Evolutionary conservation across 1,284 basidiomycete species (phyloP), one percentile per base, ranked within the genome.

Genomic region (Xerocomus tenax): DNA sequence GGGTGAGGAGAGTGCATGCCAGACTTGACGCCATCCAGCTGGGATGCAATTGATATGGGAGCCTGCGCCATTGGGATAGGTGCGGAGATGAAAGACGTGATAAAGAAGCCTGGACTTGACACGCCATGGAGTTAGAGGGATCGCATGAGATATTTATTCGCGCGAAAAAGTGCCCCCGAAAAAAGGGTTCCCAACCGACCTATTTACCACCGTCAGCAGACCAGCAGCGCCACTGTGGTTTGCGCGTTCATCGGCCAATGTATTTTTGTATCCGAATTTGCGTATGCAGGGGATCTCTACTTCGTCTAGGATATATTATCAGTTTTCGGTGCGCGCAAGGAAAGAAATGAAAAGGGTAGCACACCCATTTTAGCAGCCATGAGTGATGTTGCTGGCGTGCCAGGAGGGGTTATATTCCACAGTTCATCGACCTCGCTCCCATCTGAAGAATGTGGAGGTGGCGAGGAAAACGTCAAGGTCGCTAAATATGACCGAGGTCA

Each of bases 351-450:
- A 23, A 41, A 50, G 10, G 9, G 13, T 9, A 45, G 50, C 44
- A 5, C 48, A 75, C 77, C 77, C 64, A 80, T 72, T 53, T 70
- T 74, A 5, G 65, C 62, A 21, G 66, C 62, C 38, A 69, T 54
- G 16, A 73, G 54, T 16, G 65, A 56, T 45, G 71, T 65, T 23
- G 69, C 52, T 25, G 66, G 61, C 0, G 55, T 60, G 32, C 54
- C 57, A 44, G 57, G 57, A 48, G 76, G 69, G 2, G 74, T 74
- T 6, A 68, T 61, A 25, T 71, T 56, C 60, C 77, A 74, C 19
- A 78, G 54, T 43, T 73, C 71, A 50, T 77, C 72, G 16, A 70
- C 60, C 42, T 73, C 66, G 49, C 72, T 74, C 1, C 63, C 56
- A 26, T 58, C 60, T 16, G 64, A 64, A 16, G 63, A 58, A 18